Evolutionary conservation across 1,284 basidiomycete species (phyloP).

Genomic region (Rhizopogon parksii): DNA sequence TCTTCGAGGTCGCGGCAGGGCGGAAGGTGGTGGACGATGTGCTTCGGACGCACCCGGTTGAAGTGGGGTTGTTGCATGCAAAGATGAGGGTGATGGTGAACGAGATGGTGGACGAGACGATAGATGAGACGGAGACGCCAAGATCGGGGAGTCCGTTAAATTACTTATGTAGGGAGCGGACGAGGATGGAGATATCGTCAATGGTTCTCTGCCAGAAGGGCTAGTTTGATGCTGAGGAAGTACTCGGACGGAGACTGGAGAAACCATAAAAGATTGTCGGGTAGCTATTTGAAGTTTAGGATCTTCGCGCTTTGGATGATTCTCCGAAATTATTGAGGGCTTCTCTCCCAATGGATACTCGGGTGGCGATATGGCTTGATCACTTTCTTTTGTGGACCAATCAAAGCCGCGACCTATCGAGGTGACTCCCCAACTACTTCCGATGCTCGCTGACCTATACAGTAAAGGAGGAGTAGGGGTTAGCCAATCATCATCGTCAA

Average conservation of each 20-base stretch:
- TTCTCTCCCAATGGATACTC: conserved; percentile 8
- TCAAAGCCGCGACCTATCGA: conserved; percentile 76
- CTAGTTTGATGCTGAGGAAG: conserved; percentile 4
- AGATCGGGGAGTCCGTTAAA: conserved; percentile 19
- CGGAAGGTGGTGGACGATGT: conserved; percentile 25
- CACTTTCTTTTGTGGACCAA: conserved; percentile 47
- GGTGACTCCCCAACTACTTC: conserved; percentile 75
- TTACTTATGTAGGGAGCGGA: conserved; percentile 10
- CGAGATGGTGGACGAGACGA: conserved; percentile 31
- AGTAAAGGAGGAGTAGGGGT: conserved; percentile 41
- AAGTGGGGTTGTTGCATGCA: conserved; percentile 9
- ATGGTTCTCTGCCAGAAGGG: conserved; percentile 4
- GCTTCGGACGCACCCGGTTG: conserved; percentile 16
- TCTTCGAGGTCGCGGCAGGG: conserved; percentile 55
- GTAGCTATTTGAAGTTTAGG: conserved; percentile 7
- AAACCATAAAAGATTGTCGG: conserved; percentile 12
- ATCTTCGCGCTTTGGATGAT: conserved; percentile 10
- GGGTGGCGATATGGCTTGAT: conserved; percentile 13
- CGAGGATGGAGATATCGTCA: conserved; percentile 6
- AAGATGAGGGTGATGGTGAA: background rate
- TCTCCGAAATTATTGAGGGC: conserved; percentile 6
- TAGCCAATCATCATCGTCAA: conserved; percentile 60
- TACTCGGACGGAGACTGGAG: conserved; percentile 12
- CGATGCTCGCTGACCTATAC: conserved; percentile 57
- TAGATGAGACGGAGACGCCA: conserved; percentile 19